These are phyloP conservation scores for Penicillium vulpinum DNA, from an alignment of 2,329 filamentous ascomycete species.

Conservation along the genomic window DNA sequence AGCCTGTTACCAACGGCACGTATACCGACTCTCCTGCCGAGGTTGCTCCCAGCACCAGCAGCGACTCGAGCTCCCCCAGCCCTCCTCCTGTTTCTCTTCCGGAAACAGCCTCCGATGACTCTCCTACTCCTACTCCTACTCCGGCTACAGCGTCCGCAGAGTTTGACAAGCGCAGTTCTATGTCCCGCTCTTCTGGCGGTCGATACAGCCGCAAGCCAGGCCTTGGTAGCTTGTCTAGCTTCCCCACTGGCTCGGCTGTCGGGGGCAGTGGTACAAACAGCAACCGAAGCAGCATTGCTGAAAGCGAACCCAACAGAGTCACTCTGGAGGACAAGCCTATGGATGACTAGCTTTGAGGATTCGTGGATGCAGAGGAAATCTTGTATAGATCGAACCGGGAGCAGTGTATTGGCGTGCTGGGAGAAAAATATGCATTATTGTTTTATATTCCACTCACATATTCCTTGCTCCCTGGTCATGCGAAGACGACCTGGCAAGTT, in stretches of 20 bases:
- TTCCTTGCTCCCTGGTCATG: neutral
- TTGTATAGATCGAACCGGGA: conserved; percentile 4
- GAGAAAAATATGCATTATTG: neutral
- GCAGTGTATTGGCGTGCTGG: neutral
- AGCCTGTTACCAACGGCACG: conserved; percentile 46
- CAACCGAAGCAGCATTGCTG: conserved; percentile 38
- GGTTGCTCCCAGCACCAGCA: conserved; percentile 20
- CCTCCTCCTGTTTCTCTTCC: conserved; percentile 33
- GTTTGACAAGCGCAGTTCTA: conserved; percentile 65
- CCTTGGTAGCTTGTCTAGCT: conserved; percentile 45
- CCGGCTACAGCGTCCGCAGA: conserved; percentile 26
- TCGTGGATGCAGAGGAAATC: neutral
- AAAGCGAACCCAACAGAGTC: conserved; percentile 54
- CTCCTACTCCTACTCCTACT: conserved; percentile 37
- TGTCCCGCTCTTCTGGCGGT: conserved; percentile 52
- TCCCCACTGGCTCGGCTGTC: conserved; percentile 24
- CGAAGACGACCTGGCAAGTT: conserved; percentile 1
- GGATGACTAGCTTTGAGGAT: conserved; percentile 58
- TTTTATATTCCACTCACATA: neutral
- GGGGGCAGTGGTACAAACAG: conserved; percentile 31
- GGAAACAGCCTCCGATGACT: conserved; percentile 33
- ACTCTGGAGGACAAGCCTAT: conserved; percentile 75
- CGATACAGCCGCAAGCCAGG: conserved; percentile 53
- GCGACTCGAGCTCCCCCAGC: conserved; percentile 29
- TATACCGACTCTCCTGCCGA: conserved; percentile 34